A percentile compares a stretch with the other conserved stretches of the same genome.
phyloP scores from a whole-genome alignment of 139 green algal genomes.

The Microglena sp. region DNA sequence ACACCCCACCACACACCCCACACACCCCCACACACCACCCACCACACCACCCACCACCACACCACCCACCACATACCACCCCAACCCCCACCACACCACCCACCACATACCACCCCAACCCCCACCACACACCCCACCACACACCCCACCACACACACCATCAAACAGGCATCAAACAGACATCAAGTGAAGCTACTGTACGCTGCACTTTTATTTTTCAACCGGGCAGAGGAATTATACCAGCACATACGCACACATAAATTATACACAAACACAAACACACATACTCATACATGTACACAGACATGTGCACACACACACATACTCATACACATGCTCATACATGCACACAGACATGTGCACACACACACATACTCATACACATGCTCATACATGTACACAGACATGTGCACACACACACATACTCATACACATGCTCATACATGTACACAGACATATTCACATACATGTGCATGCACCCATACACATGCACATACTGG shows the following conservation, averaged over 20 bases:
- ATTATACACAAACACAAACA: neutral
- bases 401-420: neutral
- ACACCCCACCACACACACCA: neutral
- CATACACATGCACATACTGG: neutral
- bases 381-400: neutral
- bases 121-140: neutral
- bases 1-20: no score
- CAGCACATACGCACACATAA: neutral
- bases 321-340: neutral
- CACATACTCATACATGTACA: neutral
- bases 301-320: neutral
- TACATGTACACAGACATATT: neutral
- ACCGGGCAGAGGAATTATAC: neutral
- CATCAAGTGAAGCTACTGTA: neutral
- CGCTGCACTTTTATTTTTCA: neutral
- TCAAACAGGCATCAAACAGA: neutral
- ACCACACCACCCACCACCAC: no score
- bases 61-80: no score
- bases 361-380: neutral
- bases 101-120: neutral
- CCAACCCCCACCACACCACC: no score
- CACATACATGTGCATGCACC: neutral
- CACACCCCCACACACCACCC: no score
- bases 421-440: neutral
- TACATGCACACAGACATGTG: neutral